Percentiles rank a stretch among this genome's conserved stretches.
These are phyloP conservation scores for Eutypa lata DNA, from an alignment of 2,329 filamentous ascomycete species.

Conservation along the genomic window DNA sequence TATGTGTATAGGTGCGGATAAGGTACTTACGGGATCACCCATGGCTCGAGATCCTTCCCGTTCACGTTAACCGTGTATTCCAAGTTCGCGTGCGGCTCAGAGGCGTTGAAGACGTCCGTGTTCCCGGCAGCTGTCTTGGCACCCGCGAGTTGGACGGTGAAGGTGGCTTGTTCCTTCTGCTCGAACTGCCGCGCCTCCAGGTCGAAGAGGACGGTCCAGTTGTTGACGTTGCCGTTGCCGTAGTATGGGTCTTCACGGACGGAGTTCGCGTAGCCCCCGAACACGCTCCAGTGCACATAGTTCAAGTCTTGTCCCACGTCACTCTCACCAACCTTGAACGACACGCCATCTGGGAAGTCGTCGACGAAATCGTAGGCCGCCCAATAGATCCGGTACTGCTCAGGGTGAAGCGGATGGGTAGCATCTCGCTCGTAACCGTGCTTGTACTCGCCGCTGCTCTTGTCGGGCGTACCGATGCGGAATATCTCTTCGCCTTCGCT, in stretches of 20 bases:
- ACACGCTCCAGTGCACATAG: conserved; percentile 65
- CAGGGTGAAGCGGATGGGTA: conserved; percentile 47
- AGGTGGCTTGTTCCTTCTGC: conserved; percentile 45
- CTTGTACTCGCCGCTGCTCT: conserved; percentile 56
- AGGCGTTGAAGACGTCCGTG: conserved; percentile 54
- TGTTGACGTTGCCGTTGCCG: conserved; percentile 46
- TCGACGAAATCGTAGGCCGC: conserved; percentile 55
- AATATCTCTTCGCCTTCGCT: conserved; percentile 56
- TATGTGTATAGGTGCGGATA: too few species aligned
- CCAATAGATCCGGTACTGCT: conserved; percentile 62
- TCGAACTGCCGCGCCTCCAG: conserved; percentile 38
- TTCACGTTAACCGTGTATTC: conserved; percentile 42
- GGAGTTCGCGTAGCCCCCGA: conserved; percentile 52
- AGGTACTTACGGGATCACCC: conserved; percentile 47
- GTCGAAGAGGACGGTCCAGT: conserved; percentile 58
- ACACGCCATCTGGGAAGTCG: conserved; percentile 58
- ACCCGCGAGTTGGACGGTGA: conserved; percentile 61
- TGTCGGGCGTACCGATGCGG: conserved; percentile 61
- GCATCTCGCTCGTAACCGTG: conserved; percentile 52
- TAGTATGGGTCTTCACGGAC: conserved; percentile 39
- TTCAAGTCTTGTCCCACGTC: conserved; percentile 51
- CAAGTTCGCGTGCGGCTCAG: conserved; percentile 51
- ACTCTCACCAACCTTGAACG: conserved; percentile 54
- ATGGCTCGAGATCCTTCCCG: conserved; percentile 43
- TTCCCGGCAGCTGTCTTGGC: conserved; percentile 57